Percentiles rank a stretch among this genome's conserved stretches.
phyloP scores from a whole-genome alignment of 352 stramenopile species.

The Globisporangium paroecandrum region DNA sequence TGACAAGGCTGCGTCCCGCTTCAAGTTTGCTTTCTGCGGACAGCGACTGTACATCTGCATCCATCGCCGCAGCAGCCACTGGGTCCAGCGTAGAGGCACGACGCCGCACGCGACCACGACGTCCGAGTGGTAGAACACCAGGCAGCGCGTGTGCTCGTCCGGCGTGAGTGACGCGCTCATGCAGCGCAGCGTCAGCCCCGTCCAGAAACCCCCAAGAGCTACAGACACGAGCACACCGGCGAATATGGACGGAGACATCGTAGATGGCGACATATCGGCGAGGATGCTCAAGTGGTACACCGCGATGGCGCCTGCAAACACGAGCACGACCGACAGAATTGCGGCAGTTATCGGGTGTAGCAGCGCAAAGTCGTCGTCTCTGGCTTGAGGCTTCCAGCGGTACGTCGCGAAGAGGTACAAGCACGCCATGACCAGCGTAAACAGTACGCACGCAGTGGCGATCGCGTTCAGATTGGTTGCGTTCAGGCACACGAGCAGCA shows the following conservation, averaged over 20 bases:
- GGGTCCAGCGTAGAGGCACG: neutral
- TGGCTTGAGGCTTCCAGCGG: neutral
- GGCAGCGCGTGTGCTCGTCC: constrained; percentile 12
- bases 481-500: neutral
- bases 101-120: constrained; percentile 9
- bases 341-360: constrained; percentile 11
- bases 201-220: constrained; percentile 6
- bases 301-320: neutral
- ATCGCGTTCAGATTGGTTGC: constrained; percentile 3
- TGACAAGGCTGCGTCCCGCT: neutral
- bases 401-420: constrained; percentile 7
- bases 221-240: neutral
- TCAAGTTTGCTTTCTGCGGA: neutral
- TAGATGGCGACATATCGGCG: neutral
- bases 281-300: constrained; percentile 4
- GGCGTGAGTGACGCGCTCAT: constrained; percentile 13
- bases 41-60: neutral
- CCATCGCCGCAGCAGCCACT: neutral
- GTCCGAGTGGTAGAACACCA: constrained; percentile 15
- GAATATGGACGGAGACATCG: neutral
- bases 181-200: constrained; percentile 9
- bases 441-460: neutral
- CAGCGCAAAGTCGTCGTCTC: neutral
- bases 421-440: neutral
- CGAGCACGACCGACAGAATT: neutral